Evolutionary conservation across 306 rosid species (phyloP).

Genomic region (Hippophae rhamnoides): DNA sequence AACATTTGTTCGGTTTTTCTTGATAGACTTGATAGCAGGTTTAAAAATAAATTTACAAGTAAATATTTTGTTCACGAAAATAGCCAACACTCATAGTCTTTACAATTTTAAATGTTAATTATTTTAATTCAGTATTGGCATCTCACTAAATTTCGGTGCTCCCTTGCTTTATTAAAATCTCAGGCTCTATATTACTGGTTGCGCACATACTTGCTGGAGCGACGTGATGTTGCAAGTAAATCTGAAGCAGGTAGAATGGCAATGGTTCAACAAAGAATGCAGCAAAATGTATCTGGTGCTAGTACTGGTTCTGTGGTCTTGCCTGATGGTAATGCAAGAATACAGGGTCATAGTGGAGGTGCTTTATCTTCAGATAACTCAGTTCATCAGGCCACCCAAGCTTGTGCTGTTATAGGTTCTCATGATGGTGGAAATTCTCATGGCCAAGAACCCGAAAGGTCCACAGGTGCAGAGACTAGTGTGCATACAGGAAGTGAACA

Average conservation of each 20-base stretch:
- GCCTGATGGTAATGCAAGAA: conserved; percentile 71
- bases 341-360: conserved; percentile 62
- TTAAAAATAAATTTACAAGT: too few species aligned
- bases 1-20: too few species aligned
- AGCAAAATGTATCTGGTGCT: conserved; percentile 57
- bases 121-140: not conserved
- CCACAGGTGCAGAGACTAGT: conserved; percentile 66
- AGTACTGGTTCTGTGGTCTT: conserved; percentile 61
- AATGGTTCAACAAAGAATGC: conserved; percentile 91
- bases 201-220: conserved; percentile 91
- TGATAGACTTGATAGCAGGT: too few species aligned
- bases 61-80: too few species aligned
- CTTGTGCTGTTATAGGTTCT: conserved; percentile 69
- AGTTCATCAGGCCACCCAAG: conserved; percentile 68
- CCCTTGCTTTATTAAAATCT: conserved; percentile 16
- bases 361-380: conserved; percentile 56
- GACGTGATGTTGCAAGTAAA: conserved; percentile 96
- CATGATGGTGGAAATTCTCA: conserved; percentile 87
- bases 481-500: conserved; percentile 75
- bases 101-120: conserved; percentile 4
- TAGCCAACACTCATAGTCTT: too few species aligned
- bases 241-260: conserved; percentile 83
- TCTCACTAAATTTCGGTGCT: conserved; percentile 18
- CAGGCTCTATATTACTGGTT: conserved; percentile 99
- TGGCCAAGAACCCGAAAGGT: conserved; percentile 89